Conservation (phyloP, 1,284 basidiomycete species). For the Heterobasidion occidentale region DNA sequence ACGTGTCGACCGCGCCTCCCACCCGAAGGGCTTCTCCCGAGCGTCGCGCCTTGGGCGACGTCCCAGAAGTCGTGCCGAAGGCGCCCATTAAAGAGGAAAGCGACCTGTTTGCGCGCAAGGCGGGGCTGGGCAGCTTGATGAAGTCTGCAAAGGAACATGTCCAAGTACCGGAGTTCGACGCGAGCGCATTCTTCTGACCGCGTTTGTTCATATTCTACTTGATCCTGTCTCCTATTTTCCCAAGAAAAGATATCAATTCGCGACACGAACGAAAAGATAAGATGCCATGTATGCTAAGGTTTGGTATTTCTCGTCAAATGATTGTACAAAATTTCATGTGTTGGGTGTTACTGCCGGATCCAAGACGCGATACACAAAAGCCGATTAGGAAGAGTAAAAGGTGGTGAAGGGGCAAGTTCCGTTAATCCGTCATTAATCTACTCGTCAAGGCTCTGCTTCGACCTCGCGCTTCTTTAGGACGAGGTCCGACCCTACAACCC, state of each 20-base stretch:
- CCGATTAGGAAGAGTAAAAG: conserved; percentile 8
- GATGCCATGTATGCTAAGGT: too few species aligned
- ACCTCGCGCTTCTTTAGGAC: conserved; percentile 81
- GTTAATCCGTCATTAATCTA: background rate
- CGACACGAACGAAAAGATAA: background rate
- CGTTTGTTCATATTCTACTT: too few species aligned
- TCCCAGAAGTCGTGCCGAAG: conserved; percentile 11
- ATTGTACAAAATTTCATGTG: conserved; percentile 5
- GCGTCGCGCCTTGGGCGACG: conserved; percentile 5
- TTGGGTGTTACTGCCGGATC: conserved; percentile 6
- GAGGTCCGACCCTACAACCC: conserved; percentile 69
- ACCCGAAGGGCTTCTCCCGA: conserved; percentile 49
- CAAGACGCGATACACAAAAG: conserved; percentile 8
- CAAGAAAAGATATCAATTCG: background rate
- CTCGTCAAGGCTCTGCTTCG: conserved; percentile 35
- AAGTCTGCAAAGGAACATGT: conserved; percentile 84
- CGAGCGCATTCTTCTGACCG: conserved; percentile 56
- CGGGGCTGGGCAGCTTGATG: conserved; percentile 75
- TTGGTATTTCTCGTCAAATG: background rate
- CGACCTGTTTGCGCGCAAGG: conserved; percentile 56
- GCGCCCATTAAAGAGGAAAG: conserved; percentile 38
- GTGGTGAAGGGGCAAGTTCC: background rate
- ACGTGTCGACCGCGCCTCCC: conserved; percentile 57
- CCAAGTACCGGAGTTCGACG: conserved; percentile 80
- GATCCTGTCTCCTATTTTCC: too few species aligned